Evolutionary conservation across 2,329 filamentous ascomycete species (phyloP).

Genomic region (Gaeumannomyces tritici): DNA sequence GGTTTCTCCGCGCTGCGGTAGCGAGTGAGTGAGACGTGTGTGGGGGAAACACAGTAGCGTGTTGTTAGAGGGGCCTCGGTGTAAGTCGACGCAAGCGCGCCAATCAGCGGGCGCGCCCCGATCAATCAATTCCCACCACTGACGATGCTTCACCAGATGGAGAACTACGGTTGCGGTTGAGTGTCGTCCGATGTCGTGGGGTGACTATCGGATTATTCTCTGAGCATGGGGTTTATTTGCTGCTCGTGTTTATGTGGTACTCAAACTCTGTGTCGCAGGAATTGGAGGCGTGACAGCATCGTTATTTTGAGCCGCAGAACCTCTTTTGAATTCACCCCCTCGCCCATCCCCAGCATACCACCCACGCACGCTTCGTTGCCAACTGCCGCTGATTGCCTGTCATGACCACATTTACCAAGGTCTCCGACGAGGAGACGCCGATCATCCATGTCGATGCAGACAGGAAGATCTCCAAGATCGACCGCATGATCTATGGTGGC

Average conservation of each 20-base stretch:
- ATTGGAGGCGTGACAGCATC: neutral
- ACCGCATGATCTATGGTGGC: conserved; percentile 73
- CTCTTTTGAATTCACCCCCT: neutral
- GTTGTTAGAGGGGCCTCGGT: neutral
- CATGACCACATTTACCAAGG: conserved; percentile 70
- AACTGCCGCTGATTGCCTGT: neutral
- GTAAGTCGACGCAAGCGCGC: neutral
- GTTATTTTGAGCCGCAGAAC: neutral
- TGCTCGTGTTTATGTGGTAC: neutral
- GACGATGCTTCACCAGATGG: neutral
- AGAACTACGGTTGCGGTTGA: neutral
- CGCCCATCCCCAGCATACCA: too few relatives aligned
- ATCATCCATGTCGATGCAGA: conserved; percentile 56
- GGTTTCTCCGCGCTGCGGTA: neutral
- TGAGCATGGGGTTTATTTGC: neutral
- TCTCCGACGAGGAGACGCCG: conserved; percentile 49
- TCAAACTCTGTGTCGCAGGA: neutral
- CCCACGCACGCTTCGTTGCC: too few relatives aligned
- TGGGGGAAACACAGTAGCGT: too few relatives aligned
- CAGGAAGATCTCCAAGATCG: conserved; percentile 61
- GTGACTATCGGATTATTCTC: neutral
- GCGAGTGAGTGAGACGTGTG: neutral
- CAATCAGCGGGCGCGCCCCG: neutral
- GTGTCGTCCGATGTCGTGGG: neutral
- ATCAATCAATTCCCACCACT: neutral